Percentiles rank a stretch among this genome's conserved stretches.
phyloP scores from a whole-genome alignment of 2,329 filamentous ascomycete genomes.

The Aspergillus quadrilineatus region DNA sequence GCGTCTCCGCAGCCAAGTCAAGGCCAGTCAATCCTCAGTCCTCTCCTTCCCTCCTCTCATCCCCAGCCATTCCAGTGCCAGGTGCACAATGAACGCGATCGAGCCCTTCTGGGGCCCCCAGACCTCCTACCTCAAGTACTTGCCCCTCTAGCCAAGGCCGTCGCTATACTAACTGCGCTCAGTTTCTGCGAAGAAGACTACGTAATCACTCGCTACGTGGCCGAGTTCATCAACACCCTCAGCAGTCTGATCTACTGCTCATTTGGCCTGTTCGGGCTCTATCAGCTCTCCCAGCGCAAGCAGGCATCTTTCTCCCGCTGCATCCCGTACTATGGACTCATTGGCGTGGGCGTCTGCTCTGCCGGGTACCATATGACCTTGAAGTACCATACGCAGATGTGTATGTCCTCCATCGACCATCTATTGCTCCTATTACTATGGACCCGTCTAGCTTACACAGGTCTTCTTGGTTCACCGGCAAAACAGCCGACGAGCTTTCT shows the following conservation, averaged over 20 bases:
- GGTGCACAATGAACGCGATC: neutral
- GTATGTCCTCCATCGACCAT: conserved; percentile 17
- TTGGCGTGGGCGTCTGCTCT: conserved; percentile 33
- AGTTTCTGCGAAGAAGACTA: conserved; percentile 40
- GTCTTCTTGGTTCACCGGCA: neutral
- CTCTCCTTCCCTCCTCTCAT: neutral
- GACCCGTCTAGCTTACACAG: neutral
- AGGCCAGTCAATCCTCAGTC: neutral
- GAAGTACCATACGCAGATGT: conserved; percentile 37
- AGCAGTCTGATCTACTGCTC: conserved; percentile 42
- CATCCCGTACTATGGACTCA: conserved; percentile 41
- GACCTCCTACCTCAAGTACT: conserved; percentile 32
- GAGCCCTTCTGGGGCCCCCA: conserved; percentile 29
- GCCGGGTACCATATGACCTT: conserved; percentile 33
- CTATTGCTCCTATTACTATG: no score
- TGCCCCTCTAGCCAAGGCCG: neutral
- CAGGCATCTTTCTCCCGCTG: conserved; percentile 27
- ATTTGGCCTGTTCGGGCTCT: conserved; percentile 43
- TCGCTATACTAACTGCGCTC: neutral
- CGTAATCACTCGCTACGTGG: conserved; percentile 44
- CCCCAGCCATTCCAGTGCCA: neutral
- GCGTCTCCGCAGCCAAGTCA: neutral
- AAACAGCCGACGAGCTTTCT: conserved; percentile 40
- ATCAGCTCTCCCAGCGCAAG: conserved; percentile 20
- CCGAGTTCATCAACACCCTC: conserved; percentile 48